Percentiles rank a stretch among this genome's conserved stretches.
phyloP scores from a whole-genome alignment of 192 early-diverging fungal species.

The Geranomyces michiganensis region DNA sequence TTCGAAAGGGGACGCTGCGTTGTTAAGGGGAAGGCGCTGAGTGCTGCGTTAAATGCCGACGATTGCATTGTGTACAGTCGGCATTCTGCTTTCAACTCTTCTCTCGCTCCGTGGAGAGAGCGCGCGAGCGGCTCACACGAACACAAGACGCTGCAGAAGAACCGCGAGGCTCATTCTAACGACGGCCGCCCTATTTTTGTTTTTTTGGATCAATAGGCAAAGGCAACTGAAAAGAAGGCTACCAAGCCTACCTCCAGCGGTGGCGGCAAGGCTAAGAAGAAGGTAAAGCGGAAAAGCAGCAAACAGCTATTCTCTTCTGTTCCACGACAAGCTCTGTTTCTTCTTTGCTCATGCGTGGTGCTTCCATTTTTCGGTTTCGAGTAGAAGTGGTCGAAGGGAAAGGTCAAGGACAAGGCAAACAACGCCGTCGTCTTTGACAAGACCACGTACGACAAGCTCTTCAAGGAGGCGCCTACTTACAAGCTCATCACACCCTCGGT shows the following conservation, averaged over 20 bases:
- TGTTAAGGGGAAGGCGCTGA: neutral
- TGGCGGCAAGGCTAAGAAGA: conserved; percentile 48
- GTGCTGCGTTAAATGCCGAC: neutral
- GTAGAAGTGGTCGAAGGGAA: conserved; percentile 99
- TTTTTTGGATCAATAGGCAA: conserved; percentile 14
- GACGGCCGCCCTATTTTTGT: neutral
- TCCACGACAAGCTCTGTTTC: neutral
- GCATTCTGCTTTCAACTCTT: too few relatives aligned
- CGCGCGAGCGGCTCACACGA: too few relatives aligned
- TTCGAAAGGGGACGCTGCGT: too few relatives aligned
- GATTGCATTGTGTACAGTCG: neutral
- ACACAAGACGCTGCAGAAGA: too few relatives aligned
- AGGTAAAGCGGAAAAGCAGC: conserved; percentile 17
- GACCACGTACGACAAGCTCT: conserved; percentile 96
- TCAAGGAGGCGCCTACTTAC: conserved; percentile 99
- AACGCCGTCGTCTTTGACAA: conserved; percentile 98
- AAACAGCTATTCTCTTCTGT: neutral
- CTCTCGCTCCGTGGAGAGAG: too few relatives aligned
- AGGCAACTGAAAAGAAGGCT: conserved; percentile 27
- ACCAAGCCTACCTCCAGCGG: conserved; percentile 34
- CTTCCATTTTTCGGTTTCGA: conserved; percentile 16
- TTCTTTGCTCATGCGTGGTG: neutral
- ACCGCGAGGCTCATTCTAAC: too few relatives aligned
- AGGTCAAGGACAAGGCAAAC: conserved; percentile 99
- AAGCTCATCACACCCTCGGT: conserved; percentile 98